phyloP scores from a whole-genome alignment of 495 filamentous ascomycete genomes.

The Penicillium malachiteum region DNA sequence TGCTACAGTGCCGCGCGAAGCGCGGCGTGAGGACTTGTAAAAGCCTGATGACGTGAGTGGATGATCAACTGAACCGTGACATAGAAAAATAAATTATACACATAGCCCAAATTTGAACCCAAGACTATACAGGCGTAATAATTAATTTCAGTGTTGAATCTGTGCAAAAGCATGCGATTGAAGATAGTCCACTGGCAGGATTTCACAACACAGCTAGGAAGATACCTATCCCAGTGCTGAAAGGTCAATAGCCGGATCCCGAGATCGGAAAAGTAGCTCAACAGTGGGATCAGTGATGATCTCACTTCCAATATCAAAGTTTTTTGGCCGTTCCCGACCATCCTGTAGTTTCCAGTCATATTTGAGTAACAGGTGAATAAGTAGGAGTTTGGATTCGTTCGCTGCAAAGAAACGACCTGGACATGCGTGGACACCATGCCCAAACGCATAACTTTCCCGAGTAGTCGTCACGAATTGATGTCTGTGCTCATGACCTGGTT shows the following conservation, averaged over 20 bases:
- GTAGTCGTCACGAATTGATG: slow-evolving; percentile 49
- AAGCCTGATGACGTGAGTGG: no score
- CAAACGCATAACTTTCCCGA: slow-evolving; percentile 44
- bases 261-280: slow-evolving; percentile 30
- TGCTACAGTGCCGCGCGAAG: no score
- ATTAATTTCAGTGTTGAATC: no score
- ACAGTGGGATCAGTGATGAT: slow-evolving; percentile 28
- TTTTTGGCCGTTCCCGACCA: slow-evolving; percentile 18
- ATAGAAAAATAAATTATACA: no score
- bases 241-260: slow-evolving; percentile 31
- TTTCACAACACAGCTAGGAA: neutral
- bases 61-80: no score
- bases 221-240: neutral
- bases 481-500: slow-evolving; percentile 39
- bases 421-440: slow-evolving; percentile 53
- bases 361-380: slow-evolving; percentile 47
- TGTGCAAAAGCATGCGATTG: no score
- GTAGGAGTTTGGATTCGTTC: slow-evolving; percentile 47
- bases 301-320: slow-evolving; percentile 28
- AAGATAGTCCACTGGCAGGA: no score
- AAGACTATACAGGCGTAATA: no score
- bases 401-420: slow-evolving; percentile 55
- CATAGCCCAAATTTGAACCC: no score
- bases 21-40: no score
- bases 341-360: slow-evolving; percentile 54